phyloP scores from a whole-genome alignment of 2,329 filamentous ascomycete genomes.

The Domatiomyces catenatus region DNA sequence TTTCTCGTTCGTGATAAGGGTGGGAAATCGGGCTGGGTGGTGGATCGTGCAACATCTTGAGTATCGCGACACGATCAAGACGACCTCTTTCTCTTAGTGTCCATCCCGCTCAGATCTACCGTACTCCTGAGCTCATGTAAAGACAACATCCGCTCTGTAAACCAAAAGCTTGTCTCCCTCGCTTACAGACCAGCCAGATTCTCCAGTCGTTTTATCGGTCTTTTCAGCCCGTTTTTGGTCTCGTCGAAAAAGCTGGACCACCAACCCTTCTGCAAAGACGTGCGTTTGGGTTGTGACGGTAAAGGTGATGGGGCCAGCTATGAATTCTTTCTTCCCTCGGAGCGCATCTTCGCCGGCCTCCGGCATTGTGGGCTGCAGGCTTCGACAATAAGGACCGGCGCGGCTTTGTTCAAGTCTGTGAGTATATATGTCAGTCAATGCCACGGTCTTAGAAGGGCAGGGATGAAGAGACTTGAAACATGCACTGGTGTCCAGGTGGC shows the following conservation, averaged over 20 bases:
- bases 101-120: background rate
- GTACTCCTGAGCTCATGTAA: background rate
- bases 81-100: background rate
- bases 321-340: background rate
- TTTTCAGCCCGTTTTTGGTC: background rate
- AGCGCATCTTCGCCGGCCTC: background rate
- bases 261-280: background rate
- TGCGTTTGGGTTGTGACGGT: slow-evolving; percentile 1
- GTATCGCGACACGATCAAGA: background rate
- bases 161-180: background rate
- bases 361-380: background rate
- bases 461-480: background rate
- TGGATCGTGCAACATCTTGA: background rate
- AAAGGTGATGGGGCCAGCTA: background rate
- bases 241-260: background rate
- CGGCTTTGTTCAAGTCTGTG: background rate
- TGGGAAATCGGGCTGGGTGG: background rate
- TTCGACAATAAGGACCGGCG: background rate
- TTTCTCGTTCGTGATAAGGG: background rate
- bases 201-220: background rate
- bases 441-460: background rate
- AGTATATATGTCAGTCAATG: background rate
- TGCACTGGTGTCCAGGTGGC: no score
- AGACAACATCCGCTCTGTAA: background rate
- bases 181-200: background rate